phyloP scores from a whole-genome alignment of 352 stramenopile genomes.

The Phytopythium kandeliae region DNA sequence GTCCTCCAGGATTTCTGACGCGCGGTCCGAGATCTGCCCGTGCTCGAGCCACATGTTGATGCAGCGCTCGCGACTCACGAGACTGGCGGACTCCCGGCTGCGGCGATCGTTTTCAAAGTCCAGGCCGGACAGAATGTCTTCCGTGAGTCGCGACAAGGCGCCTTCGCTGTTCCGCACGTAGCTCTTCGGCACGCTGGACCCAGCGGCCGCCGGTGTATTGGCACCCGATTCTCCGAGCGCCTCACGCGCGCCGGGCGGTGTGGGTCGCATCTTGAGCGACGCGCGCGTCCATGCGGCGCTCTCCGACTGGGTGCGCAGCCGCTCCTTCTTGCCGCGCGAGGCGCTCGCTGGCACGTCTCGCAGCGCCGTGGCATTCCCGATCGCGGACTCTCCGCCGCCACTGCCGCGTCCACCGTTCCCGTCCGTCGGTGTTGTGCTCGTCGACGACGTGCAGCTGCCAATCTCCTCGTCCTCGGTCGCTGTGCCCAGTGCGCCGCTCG shows the following conservation, averaged over 20 bases:
- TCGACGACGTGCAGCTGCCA: conserved; percentile 28
- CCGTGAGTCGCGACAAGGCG: conserved; percentile 31
- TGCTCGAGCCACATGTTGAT: conserved; percentile 83
- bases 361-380: conserved; percentile 9
- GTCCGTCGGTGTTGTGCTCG: conserved; percentile 27
- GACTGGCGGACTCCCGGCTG: conserved; percentile 7
- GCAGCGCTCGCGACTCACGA: conserved; percentile 47
- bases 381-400: conserved; percentile 16
- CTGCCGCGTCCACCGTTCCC: conserved; percentile 17
- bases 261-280: conserved; percentile 55
- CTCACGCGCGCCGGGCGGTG: conserved; percentile 14
- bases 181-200: conserved; percentile 10
- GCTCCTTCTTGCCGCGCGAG: conserved; percentile 35
- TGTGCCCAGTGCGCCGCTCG: neutral
- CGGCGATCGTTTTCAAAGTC: conserved; percentile 17
- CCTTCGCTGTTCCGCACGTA: conserved; percentile 49
- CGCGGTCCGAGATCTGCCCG: conserved; percentile 73
- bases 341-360: conserved; percentile 1
- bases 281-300: conserved; percentile 66
- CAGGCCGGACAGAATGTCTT: conserved; percentile 40
- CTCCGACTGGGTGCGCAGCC: conserved; percentile 71
- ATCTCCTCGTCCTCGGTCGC: conserved; percentile 20
- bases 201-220: conserved; percentile 14
- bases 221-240: conserved; percentile 12
- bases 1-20: conserved; percentile 80